phyloP scores from a whole-genome alignment of 495 filamentous ascomycete species.

The Podospora sp. region DNA sequence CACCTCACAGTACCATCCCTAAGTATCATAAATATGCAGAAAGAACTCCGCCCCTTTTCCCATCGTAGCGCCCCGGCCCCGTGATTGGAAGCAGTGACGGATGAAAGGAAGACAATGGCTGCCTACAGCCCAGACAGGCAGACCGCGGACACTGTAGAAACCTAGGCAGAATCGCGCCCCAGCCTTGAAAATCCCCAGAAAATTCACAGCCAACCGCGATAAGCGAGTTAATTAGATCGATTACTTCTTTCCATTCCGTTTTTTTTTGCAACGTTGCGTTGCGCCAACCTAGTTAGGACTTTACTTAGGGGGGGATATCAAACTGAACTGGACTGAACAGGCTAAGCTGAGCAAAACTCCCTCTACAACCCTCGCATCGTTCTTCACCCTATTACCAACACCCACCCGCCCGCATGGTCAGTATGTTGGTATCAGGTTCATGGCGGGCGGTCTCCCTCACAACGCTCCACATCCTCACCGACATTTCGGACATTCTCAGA shows the following conservation, averaged over 20 bases:
- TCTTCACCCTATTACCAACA: not conserved
- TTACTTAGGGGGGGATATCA: conserved; percentile 12
- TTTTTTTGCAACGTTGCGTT: not conserved
- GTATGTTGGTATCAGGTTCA: conserved; percentile 4
- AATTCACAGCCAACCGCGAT: not conserved
- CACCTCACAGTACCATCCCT: not conserved
- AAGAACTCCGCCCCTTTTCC: not conserved
- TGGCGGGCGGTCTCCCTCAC: not conserved
- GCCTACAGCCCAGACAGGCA: not conserved
- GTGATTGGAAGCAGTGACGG: not conserved
- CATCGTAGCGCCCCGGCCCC: not conserved
- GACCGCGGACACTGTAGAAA: not conserved
- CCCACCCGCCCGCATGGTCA: not conserved
- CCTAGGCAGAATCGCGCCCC: not conserved
- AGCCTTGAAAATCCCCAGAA: not conserved
- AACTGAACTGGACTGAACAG: conserved; percentile 13
- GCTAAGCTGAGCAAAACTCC: not conserved
- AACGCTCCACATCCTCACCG: not conserved
- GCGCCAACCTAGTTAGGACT: not conserved
- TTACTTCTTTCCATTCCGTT: not conserved
- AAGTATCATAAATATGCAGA: not conserved
- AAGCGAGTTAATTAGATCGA: not conserved
- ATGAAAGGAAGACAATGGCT: not conserved
- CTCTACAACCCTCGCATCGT: not conserved
- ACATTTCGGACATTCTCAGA: not conserved